Evolutionary conservation across 164 flowering plant species (phyloP), one percentile per base, ranked within the genome.

Genomic region (Vitis riparia): DNA sequence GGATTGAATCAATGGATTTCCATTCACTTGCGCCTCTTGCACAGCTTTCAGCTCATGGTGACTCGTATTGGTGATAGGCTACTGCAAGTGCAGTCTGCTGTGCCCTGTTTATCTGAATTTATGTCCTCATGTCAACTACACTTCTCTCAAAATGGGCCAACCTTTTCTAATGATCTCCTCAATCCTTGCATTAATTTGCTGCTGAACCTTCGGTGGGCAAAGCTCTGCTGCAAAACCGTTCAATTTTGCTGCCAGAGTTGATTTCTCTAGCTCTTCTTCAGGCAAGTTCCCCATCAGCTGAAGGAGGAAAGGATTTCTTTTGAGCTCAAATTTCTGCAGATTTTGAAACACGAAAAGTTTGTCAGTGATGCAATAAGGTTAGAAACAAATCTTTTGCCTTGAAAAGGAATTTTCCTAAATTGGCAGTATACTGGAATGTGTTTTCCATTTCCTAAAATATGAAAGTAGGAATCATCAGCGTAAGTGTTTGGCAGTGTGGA

Each of bases 241-340:
- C 55, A 95, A 75, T 76, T 82, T 93, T 68, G 94, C 72, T 13
- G 97, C 98, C 27, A 91, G 70, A 71, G 58, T 87, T 30, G 97
- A 95, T n/a, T 50, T 81, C 77, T 83, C 84, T 44, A 93, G 90
- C 76, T 91, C 97, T 74, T 91, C 98, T 69, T 87, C 90, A 0
- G 90, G 92, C 78, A 95, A 67, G 84, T 89, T 91, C 2, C 98
- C 99, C 50, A 93, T 88, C 73, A 93, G 75, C 77, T 93, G 98
- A 62, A 90, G 92, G 73, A 93, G 97, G 76, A 91, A 84, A 1
- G 84, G 83, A 30, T 83, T 86, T 52, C 93, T 73, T 77, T 87
- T 90, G 63, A 95, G 93, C 85, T 93, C 99, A 81, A 95, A 95
- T 79, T 95, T 93, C 98, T 93, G 89, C 83, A 74, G 1, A 63